Conservation (phyloP, 2,329 filamentous ascomycete species). For the Neonectria sp. region DNA sequence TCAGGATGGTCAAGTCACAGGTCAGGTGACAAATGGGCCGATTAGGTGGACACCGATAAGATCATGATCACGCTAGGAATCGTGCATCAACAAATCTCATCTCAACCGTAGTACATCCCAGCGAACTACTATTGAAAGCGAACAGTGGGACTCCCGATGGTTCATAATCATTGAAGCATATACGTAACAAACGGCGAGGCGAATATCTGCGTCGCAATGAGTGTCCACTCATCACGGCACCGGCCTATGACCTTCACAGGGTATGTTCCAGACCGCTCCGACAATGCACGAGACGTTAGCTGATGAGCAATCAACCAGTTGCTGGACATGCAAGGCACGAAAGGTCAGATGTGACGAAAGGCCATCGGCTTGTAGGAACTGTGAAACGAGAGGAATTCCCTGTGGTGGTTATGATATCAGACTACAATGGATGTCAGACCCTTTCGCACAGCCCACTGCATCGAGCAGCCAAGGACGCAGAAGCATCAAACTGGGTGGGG, state of each 20-base stretch:
- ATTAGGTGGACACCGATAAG: background rate
- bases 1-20: no score
- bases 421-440: slow-evolving; percentile 30
- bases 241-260: background rate
- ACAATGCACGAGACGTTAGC: background rate
- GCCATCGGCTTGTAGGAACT: slow-evolving; percentile 28
- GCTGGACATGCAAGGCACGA: slow-evolving; percentile 36
- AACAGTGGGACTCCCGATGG: background rate
- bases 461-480: slow-evolving; percentile 23
- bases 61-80: background rate
- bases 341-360: slow-evolving; percentile 34
- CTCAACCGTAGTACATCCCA: background rate
- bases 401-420: slow-evolving; percentile 31
- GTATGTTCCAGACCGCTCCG: background rate
- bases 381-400: slow-evolving; percentile 26
- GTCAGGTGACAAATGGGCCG: background rate
- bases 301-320: slow-evolving; percentile 12
- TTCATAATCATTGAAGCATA: background rate
- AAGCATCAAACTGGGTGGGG: slow-evolving; percentile 25
- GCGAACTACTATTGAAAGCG: background rate
- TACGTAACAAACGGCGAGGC: no score
- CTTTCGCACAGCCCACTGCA: slow-evolving; percentile 8
- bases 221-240: background rate
- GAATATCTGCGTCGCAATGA: background rate
- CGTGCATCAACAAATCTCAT: background rate